Base-by-base conservation (phyloP, 495 filamentous ascomycete genomes). In the Podospora pseudoanserina region DNA sequence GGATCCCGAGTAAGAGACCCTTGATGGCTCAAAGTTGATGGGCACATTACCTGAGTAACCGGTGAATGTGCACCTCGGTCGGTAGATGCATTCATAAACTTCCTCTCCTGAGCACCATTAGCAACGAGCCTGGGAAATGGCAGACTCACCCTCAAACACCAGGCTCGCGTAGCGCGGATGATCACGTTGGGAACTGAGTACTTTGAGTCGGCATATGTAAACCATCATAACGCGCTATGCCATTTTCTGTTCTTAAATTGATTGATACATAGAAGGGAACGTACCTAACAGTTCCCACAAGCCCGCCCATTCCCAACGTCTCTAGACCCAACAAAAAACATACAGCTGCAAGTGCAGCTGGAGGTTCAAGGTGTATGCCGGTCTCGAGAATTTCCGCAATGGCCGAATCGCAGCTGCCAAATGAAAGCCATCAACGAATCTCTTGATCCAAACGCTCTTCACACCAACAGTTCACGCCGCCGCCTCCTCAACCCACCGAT, bases 401-500 rank as follows among this genome's bases (percentile, higher is more conserved):
- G 26, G 18, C 59, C 59, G 26, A 61, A 32, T 61, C 56, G 39
- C 4, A 16, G 15, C 15, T 49, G 39, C 39, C 39, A 49, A 49
- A 49, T 49, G 13, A 49, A 49, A 11, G 39, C 39, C 39, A 49
- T 11, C 15, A 49, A 49, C 39, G 39, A 49, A 49, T 49, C 39
- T 3, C 39, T 49, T 49, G 39, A 49, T 49, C 39, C 39, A 49
- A 49, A 20, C 56, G 3, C 11, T 59, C 18, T n/a, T 59, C 23
- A 13, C 56, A 34, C 39, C n/a, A 60, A 55, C 34, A 16, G 20
- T 56, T 57, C 65, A 67, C 34, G 54, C 62, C 59, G 60, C 66
- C 54, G 69, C 70, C 68, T 82, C 84, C 76, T 89, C 70, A 1
- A 68, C 67, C 66, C 66, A 91, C 73, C 88, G 87, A 81, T 94